Percentiles rank a stretch among this genome's conserved stretches.
Evolutionary conservation across 805 yeast species (phyloP).

Genomic region (Wickerhamiella allomyrinae): DNA sequence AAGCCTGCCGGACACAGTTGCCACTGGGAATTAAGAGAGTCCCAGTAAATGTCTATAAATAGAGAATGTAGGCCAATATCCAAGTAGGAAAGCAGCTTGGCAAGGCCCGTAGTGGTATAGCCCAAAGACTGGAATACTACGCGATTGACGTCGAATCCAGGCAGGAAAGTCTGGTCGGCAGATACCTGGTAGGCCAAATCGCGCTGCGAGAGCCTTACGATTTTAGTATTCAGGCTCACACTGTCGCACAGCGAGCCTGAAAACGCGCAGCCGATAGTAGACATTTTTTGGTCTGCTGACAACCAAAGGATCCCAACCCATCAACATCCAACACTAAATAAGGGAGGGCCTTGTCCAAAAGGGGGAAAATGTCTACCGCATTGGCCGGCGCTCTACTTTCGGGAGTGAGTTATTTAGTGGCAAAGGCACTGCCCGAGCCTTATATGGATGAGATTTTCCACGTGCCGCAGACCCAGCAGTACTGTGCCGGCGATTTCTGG

Average conservation of each 20-base stretch:
- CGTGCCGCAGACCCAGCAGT: conserved; percentile 58
- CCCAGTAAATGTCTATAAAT: conserved; percentile 39
- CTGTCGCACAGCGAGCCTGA: conserved; percentile 13
- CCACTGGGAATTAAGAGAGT: conserved; percentile 30
- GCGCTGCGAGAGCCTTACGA: conserved; percentile 23
- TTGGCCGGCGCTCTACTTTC: not conserved
- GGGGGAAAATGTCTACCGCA: not conserved
- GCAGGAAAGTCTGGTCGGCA: conserved; percentile 21
- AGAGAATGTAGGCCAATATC: conserved; percentile 26
- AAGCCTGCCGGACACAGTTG: conserved; percentile 37
- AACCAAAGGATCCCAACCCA: no score
- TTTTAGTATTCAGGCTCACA: no score
- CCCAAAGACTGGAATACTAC: conserved; percentile 22
- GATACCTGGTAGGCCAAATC: conserved; percentile 23
- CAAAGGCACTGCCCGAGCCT: conserved; percentile 14
- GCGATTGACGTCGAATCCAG: conserved; percentile 25
- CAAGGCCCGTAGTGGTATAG: conserved; percentile 20
- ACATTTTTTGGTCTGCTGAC: no score
- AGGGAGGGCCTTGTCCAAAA: no score
- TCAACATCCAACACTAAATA: no score
- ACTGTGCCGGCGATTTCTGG: conserved; percentile 45
- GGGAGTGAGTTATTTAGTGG: not conserved
- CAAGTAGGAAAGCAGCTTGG: conserved; percentile 16
- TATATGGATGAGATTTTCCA: conserved; percentile 71
- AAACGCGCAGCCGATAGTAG: conserved; percentile 12